These are phyloP conservation scores for Evernia prunastri DNA, from an alignment of 495 filamentous ascomycete species.

Conservation along the genomic window DNA sequence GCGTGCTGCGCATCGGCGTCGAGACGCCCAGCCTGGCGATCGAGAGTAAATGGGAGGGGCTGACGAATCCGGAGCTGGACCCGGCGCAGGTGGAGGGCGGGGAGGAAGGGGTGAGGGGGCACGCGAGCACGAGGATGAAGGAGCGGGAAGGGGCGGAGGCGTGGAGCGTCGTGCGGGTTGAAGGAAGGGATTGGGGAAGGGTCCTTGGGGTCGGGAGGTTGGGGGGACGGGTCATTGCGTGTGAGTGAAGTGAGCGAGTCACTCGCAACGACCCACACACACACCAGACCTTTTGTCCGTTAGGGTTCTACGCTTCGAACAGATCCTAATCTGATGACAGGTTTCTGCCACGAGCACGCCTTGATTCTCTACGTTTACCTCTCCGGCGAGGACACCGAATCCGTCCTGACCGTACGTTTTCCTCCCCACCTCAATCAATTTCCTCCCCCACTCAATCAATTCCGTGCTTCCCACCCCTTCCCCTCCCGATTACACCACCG, in stretches of 20 bases:
- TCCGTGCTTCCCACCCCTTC: background rate
- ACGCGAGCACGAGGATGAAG: slow-evolving; percentile 68
- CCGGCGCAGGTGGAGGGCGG: slow-evolving; percentile 58
- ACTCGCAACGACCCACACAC: too few species aligned
- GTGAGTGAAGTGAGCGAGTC: too few species aligned
- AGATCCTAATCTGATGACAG: too few species aligned
- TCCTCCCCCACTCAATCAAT: background rate
- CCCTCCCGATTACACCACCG: too few species aligned
- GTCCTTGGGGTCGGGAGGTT: slow-evolving; percentile 84
- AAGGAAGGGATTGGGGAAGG: slow-evolving; percentile 53
- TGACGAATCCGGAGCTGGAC: slow-evolving; percentile 80
- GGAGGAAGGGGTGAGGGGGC: slow-evolving; percentile 56
- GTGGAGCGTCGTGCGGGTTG: slow-evolving; percentile 72
- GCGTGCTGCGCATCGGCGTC: slow-evolving; percentile 68
- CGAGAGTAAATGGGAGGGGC: slow-evolving; percentile 69
- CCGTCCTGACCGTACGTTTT: slow-evolving; percentile 62
- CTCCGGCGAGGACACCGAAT: slow-evolving; percentile 59
- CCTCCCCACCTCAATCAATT: too few species aligned
- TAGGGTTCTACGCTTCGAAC: too few species aligned
- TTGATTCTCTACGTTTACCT: slow-evolving; percentile 91
- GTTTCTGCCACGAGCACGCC: slow-evolving; percentile 69
- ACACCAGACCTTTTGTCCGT: too few species aligned
- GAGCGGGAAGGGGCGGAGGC: slow-evolving; percentile 55
- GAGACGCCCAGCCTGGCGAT: slow-evolving; percentile 75
- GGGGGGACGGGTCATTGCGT: slow-evolving; percentile 81